Conservation (phyloP, 306 rosid species). For the Chamaecrista fasciculata region DNA sequence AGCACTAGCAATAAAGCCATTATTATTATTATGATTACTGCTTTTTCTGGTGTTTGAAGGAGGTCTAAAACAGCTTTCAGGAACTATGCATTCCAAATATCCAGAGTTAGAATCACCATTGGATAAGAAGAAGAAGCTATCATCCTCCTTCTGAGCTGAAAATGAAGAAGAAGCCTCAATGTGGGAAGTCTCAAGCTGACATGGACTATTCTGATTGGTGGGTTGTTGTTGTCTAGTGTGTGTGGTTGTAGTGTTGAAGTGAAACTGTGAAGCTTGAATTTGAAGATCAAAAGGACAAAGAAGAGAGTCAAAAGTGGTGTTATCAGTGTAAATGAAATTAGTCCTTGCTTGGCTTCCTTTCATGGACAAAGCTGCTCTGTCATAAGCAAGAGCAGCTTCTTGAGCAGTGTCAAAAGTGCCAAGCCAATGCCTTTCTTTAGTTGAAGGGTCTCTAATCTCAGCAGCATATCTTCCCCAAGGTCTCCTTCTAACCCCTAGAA, state of each 20-base stretch:
- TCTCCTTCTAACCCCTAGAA: constrained; percentile 85
- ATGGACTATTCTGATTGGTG: constrained; percentile 39
- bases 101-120: constrained; percentile 64
- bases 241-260: constrained; percentile 5
- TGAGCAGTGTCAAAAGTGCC: constrained; percentile 99
- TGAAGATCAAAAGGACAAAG: constrained; percentile 61
- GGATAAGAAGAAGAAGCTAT: constrained; percentile 53
- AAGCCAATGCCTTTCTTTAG: constrained; percentile 98
- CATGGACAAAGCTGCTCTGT: constrained; percentile 95
- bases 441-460: constrained; percentile 93
- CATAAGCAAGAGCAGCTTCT: constrained; percentile 99
- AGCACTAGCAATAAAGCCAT: not conserved
- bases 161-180: constrained; percentile 28
- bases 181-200: constrained; percentile 28
- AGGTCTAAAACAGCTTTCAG: constrained; percentile 83
- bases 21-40: constrained; percentile 25
- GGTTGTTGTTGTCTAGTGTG: constrained; percentile 28
- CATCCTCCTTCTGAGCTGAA: constrained; percentile 29
- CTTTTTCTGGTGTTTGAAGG: constrained; percentile 30
- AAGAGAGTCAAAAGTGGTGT: constrained; percentile 60
- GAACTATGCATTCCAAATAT: constrained; percentile 91
- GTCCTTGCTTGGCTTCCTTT: constrained; percentile 97
- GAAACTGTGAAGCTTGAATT: constrained; percentile 40
- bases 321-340: constrained; percentile 80
- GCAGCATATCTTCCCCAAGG: constrained; percentile 99